A percentile compares a stretch with the other conserved stretches of the same genome.
Conservation (phyloP, 306 rosid genomes). For the Fragaria vesca region DNA sequence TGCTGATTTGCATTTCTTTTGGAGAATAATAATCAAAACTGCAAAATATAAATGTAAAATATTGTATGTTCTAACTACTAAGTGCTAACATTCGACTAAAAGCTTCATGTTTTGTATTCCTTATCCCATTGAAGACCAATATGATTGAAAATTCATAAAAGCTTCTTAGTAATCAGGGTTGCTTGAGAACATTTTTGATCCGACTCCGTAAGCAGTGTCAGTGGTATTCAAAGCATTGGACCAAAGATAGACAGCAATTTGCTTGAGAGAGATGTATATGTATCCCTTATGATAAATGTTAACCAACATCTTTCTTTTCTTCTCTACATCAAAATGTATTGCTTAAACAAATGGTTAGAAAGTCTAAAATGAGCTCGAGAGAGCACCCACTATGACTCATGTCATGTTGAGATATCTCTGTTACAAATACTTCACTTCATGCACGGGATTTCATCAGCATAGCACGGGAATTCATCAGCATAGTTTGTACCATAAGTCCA, state of each 20-base stretch:
- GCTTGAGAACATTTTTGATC: neutral
- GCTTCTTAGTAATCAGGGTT: neutral
- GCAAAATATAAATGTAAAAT: too few species aligned
- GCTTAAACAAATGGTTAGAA: neutral
- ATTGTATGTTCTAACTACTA: neutral
- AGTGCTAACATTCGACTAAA: neutral
- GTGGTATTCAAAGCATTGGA: neutral
- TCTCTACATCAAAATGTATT: neutral
- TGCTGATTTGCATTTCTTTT: neutral
- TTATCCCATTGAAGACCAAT: neutral
- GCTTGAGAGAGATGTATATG: neutral
- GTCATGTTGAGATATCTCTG: too few species aligned
- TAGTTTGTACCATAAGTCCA: neutral
- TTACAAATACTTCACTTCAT: too few species aligned
- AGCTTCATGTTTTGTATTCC: neutral
- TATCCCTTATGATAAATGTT: neutral
- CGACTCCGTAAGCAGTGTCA: neutral
- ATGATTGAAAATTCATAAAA: neutral
- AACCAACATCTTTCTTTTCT: neutral
- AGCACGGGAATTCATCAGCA: neutral
- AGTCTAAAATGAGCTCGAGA: neutral
- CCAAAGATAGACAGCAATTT: neutral
- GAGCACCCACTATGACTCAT: neutral
- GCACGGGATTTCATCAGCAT: too few species aligned
- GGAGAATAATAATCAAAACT: neutral